Percentiles rank a stretch among this genome's conserved stretches.
Evolutionary conservation across 2,329 filamentous ascomycete genomes (phyloP).

Genomic region (Exserohilum turcica): DNA sequence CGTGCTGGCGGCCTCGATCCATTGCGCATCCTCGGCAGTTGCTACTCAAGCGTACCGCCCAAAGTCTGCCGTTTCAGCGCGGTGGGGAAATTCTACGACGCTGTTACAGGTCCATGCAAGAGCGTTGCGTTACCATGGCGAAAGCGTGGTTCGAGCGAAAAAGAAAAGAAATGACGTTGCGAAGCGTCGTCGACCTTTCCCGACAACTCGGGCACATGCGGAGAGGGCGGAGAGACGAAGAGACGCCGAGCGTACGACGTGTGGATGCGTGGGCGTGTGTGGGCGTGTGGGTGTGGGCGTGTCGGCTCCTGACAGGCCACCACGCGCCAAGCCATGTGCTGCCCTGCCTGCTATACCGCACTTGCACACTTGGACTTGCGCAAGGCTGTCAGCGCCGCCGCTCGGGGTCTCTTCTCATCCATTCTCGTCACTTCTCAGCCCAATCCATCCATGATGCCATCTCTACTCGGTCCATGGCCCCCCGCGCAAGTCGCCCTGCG

Average conservation of each 20-base stretch:
- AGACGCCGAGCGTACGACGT: conserved; percentile 21
- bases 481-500: no score
- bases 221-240: conserved; percentile 39
- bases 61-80: conserved; percentile 26
- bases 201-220: conserved; percentile 33
- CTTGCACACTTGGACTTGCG: neutral
- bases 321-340: conserved; percentile 11
- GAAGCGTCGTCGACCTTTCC: conserved; percentile 21
- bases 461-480: no score
- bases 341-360: no score
- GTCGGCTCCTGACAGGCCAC: conserved; percentile 30
- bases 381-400: no score
- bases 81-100: conserved; percentile 21
- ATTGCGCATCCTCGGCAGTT: conserved; percentile 20
- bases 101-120: conserved; percentile 25
- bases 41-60: conserved; percentile 11
- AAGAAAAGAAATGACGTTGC: conserved; percentile 2
- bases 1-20: no score
- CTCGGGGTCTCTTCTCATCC: no score
- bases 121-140: conserved; percentile 13
- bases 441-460: no score
- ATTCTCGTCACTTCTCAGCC: no score
- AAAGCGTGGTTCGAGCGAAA: conserved; percentile 12
- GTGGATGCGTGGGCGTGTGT: no score
- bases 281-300: no score